These are phyloP conservation scores for Kurtzmaniella quercitrusa DNA, from an alignment of 1,139 yeast genomes.

Conservation along the genomic window DNA sequence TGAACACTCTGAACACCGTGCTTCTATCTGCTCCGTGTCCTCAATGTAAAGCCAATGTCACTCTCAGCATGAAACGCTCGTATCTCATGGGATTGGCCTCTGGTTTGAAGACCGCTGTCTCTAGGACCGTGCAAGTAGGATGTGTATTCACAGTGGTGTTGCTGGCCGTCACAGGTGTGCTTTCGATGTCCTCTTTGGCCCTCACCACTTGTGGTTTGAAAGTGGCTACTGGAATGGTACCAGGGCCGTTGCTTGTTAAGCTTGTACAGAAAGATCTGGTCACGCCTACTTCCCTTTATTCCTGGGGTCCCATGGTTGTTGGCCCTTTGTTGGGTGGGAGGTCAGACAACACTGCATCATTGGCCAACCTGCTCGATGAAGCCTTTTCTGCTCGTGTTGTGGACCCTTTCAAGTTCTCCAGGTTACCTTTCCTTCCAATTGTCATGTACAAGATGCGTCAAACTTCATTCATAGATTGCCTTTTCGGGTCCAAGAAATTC, in stretches of 20 bases:
- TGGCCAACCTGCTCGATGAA: slow-evolving; percentile 24
- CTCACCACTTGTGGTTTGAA: slow-evolving; percentile 38
- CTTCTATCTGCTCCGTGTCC: slow-evolving; percentile 37
- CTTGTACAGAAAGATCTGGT: slow-evolving; percentile 14
- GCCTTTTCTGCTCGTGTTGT: slow-evolving; percentile 33
- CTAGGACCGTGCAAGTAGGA: slow-evolving; percentile 26
- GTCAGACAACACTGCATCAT: slow-evolving; percentile 8
- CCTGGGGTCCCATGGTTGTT: not conserved
- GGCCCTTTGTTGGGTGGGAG: not conserved
- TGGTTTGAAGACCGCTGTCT: slow-evolving; percentile 17
- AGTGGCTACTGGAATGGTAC: slow-evolving; percentile 36
- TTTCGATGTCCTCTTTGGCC: slow-evolving; percentile 41
- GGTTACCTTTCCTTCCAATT: slow-evolving; percentile 39
- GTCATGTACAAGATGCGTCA: slow-evolving; percentile 37
- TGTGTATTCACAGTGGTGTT: slow-evolving; percentile 34
- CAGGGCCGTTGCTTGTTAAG: slow-evolving; percentile 29
- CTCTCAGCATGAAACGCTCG: slow-evolving; percentile 31
- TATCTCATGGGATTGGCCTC: slow-evolving; percentile 21
- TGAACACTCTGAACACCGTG: slow-evolving; percentile 10
- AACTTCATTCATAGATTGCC: slow-evolving; percentile 29
- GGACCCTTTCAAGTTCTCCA: slow-evolving; percentile 38
- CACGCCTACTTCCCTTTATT: not conserved
- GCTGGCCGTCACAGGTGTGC: slow-evolving; percentile 39
- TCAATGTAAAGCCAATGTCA: slow-evolving; percentile 38
- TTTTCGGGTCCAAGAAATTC: slow-evolving; percentile 14